A percentile compares a stretch with the other conserved stretches of the same genome.
Conservation (phyloP, 2,329 filamentous ascomycete species). For the Neurospora crassa region DNA sequence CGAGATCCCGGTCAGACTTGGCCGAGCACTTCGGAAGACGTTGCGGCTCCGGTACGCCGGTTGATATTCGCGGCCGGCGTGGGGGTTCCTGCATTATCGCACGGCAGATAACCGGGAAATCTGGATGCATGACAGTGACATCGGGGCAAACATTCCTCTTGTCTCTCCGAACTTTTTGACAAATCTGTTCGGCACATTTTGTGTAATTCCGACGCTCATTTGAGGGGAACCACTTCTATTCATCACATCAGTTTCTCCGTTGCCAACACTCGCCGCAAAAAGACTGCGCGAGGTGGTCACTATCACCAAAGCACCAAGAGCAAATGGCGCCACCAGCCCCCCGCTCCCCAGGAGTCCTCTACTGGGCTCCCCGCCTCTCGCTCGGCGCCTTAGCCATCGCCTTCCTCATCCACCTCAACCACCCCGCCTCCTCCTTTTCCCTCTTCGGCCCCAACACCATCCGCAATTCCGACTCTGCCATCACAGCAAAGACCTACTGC, state of each 20-base stretch:
- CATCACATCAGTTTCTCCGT: background rate
- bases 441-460: background rate
- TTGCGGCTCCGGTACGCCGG: background rate
- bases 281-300: background rate
- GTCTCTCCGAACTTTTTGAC: background rate
- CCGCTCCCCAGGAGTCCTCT: slow-evolving; percentile 2
- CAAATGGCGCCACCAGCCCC: background rate
- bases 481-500: slow-evolving; percentile 25
- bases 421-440: background rate
- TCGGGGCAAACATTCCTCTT: background rate
- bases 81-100: background rate
- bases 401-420: slow-evolving; percentile 7
- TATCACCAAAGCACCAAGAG: background rate
- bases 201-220: background rate
- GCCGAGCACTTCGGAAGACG: background rate
- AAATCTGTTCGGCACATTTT: background rate
- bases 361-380: slow-evolving; percentile 12
- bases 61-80: background rate
- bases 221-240: background rate
- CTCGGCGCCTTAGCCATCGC: slow-evolving; percentile 12
- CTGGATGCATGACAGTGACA: background rate
- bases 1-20: background rate
- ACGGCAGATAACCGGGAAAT: background rate
- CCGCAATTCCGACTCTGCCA: background rate
- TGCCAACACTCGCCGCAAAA: background rate